Conservation (phyloP, 2,329 filamentous ascomycete genomes). For the Chaetomium globosum region DNA sequence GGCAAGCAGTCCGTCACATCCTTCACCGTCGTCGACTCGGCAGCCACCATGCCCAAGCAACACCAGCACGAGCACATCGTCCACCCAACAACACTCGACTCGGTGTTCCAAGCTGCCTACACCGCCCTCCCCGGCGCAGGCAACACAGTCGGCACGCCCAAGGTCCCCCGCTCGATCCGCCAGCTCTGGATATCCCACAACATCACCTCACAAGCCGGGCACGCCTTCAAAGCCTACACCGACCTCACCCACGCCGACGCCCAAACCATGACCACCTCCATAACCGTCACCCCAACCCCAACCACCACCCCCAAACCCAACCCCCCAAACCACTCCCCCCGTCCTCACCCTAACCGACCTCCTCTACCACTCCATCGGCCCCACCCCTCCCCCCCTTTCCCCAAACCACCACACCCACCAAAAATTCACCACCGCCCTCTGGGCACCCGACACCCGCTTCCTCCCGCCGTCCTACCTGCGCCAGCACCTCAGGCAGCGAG, state of each 20-base stretch:
- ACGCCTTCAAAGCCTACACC: constrained; percentile 32
- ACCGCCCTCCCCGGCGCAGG: constrained; percentile 31
- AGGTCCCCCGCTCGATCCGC: constrained; percentile 45
- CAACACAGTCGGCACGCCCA: constrained; percentile 34
- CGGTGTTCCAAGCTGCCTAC: constrained; percentile 35
- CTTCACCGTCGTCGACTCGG: constrained; percentile 34
- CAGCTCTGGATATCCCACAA: constrained; percentile 46
- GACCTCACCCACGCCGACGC: constrained; percentile 27
- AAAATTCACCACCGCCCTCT: constrained; percentile 31
- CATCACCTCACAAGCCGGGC: constrained; percentile 35
- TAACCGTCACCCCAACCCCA: constrained; percentile 26
- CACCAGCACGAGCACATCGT: constrained; percentile 33
- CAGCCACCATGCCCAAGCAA: constrained; percentile 31
- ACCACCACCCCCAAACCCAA: not conserved
- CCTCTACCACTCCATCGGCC: constrained; percentile 34
- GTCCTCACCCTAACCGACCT: constrained; percentile 32
- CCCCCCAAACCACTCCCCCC: not conserved
- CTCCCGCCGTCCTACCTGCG: constrained; percentile 29
- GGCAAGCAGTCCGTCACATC: constrained; percentile 30
- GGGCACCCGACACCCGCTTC: constrained; percentile 34
- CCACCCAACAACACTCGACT: constrained; percentile 37
- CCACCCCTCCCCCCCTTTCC: not conserved
- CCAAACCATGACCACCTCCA: constrained; percentile 29
- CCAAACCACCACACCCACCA: constrained; percentile 24
- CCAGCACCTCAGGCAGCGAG: constrained; percentile 29